phyloP scores from a whole-genome alignment of 140 eudicot genomes.

The Cichorium intybus region DNA sequence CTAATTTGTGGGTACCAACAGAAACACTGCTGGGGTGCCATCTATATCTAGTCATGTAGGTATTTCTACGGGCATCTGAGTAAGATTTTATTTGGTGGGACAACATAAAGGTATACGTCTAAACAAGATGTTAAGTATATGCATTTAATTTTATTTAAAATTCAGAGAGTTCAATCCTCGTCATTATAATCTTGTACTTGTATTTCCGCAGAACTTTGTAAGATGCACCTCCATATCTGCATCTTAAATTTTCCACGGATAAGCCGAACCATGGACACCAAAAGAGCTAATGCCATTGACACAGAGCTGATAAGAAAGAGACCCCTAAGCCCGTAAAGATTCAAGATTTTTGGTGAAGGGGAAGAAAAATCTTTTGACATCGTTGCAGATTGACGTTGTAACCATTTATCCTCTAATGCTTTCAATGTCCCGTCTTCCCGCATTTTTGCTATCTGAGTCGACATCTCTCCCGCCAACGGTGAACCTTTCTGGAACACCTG shows the following conservation, averaged over 20 bases:
- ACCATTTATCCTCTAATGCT: slow-evolving; percentile 18
- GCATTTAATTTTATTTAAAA: background rate
- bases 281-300: slow-evolving; percentile 10
- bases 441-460: slow-evolving; percentile 28
- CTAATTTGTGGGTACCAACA: too few relatives aligned
- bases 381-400: background rate
- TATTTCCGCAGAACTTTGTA: background rate
- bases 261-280: slow-evolving; percentile 6
- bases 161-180: background rate
- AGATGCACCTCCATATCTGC: slow-evolving; percentile 3
- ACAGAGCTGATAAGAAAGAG: slow-evolving; percentile 28
- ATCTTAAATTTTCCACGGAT: background rate
- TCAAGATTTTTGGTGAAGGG: slow-evolving; percentile 11
- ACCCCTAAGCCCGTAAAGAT: slow-evolving; percentile 25
- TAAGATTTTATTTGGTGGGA: too few relatives aligned
- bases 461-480: slow-evolving; percentile 29
- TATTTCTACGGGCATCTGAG: too few relatives aligned
- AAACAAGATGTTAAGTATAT: too few relatives aligned
- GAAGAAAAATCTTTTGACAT: slow-evolving; percentile 12
- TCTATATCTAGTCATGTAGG: too few relatives aligned
- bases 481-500: slow-evolving; percentile 42
- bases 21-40: too few relatives aligned
- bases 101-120: too few relatives aligned
- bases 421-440: slow-evolving; percentile 26
- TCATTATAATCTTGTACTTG: slow-evolving; percentile 13